Base-by-base conservation (phyloP, 192 early-diverging fungal genomes). In the Thamnidium elegans region DNA sequence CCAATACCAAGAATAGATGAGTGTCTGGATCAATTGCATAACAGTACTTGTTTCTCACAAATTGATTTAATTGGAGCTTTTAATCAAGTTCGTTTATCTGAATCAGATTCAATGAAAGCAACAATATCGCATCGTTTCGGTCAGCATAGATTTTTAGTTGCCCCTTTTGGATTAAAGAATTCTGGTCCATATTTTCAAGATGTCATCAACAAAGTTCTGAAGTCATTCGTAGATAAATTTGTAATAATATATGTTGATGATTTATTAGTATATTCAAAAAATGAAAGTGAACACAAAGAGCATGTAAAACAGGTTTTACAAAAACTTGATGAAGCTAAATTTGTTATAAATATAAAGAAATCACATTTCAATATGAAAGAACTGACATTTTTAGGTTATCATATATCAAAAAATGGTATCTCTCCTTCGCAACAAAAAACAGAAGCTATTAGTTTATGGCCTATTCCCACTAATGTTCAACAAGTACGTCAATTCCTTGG, bases 11-110 rank as follows among this genome's bases (percentile, higher is more conserved):
- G 50, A 52, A 52, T 52, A 52, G 17, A 52, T 26, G 21, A 52
- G 26, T 52, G 17, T 52, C 20, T 52, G 50, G 50, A 52, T 17
- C 46, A 19, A 48, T 48, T 48, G 4, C 13, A 48, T 48, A 19
- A 19, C 13, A 19, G 15, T 48, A 48, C 4, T 20, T 53, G 8
- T 13, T 86, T 84, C 61, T 68, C 72, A 2, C 80, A 79, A 17
- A 54, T 87, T 0, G 82, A 85, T 56, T 51, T 81, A 11, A 42
- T 42, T 0, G 66, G 51, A 13, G 81, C 73, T 0, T 89, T 79
- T 62, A 56, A 84, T 42, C 74, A 78, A 55, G 65, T 86, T 0
- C 63, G 66, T 0, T 66, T 86, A 0, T 3, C 51, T 8, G 17
- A 66, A 30, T 65, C 32, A 0, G 77, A 85, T 44, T 50, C 73